Evolutionary conservation across 129 eudicot species (phyloP), one percentile per base, ranked within the genome.

Genomic region (Lactuca sativa): DNA sequence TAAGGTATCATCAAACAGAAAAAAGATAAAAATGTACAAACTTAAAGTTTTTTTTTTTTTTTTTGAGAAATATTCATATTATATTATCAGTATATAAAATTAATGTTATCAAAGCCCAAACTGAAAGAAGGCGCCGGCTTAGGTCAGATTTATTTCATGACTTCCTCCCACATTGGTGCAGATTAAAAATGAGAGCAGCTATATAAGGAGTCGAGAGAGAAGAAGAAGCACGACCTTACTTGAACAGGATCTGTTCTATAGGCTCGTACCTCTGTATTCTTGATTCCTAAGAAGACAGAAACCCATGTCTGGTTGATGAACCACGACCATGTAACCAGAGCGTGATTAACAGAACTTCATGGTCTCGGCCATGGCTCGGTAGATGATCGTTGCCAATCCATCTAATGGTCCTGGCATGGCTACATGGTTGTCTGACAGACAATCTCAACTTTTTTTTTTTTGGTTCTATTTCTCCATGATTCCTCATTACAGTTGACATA

Each of bases 201-300:
- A 33, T 59, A 59, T 32, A 32, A 1, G 2, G 1, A 33, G 10
- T 0, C 0, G n/a, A 11, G 15, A 12, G 15, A 12, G 52, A 47
- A 47, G 52, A 47, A 11, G 52, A 47, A 47, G 25, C 80, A 83
- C 82, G 86, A 86, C 89, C 93, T 84, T 86, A 86, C 83, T 86
- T 86, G 95, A 84, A 87, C 95, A 87, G 85, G 95, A 87, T 86
- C 86, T 87, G 89, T 84, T 84, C 85, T 84, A 87, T 85, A 88
- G 88, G 90, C 80, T 88, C 90, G 82, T 84, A 88, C 95, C 86
- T 84, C 88, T 84, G 88, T 70, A 80, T 79, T 86, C 95, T 84
- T 87, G 88, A 77, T 79, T 74, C 81, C 90, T 73, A 76, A 76
- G 77, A 78, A 84, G 90, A 80, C 88, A 82, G 89, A 73, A 48